Percentiles rank a stretch among this genome's conserved stretches.
Evolutionary conservation across 2,329 filamentous ascomycete species (phyloP).

Genomic region (Thermoascus crustaceus): DNA sequence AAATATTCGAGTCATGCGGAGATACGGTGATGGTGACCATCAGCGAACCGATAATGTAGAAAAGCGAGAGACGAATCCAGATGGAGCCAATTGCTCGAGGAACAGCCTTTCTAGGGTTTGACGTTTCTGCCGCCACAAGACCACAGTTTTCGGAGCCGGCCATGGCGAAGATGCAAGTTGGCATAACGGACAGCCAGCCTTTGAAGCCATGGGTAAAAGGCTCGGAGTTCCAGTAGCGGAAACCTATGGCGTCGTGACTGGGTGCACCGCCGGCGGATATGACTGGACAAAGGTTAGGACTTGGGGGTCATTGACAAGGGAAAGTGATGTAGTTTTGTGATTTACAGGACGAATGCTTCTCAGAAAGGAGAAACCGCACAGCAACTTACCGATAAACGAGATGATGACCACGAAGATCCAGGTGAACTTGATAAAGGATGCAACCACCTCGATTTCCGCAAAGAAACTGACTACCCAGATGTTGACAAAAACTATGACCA

Average conservation of each 20-base stretch:
- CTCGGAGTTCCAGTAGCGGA: slow-evolving; percentile 38
- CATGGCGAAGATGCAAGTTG: slow-evolving; percentile 32
- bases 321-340: too few species aligned
- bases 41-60: slow-evolving; percentile 39
- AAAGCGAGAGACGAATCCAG: slow-evolving; percentile 39
- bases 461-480: slow-evolving; percentile 38
- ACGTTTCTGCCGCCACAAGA: slow-evolving; percentile 38
- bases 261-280: slow-evolving; percentile 40
- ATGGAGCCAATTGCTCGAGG: slow-evolving; percentile 40
- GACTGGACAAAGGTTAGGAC: slow-evolving; percentile 26
- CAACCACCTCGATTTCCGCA: slow-evolving; percentile 40
- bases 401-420: slow-evolving; percentile 45
- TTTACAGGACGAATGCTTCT: too few species aligned
- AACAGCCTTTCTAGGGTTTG: slow-evolving; percentile 36
- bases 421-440: slow-evolving; percentile 39
- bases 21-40: slow-evolving; percentile 39
- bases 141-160: slow-evolving; percentile 38
- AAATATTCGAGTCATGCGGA: slow-evolving; percentile 34
- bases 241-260: slow-evolving; percentile 31
- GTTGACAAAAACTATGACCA: slow-evolving; percentile 38
- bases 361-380: too few species aligned
- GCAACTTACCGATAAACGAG: slow-evolving; percentile 27
- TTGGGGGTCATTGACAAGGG: neutral
- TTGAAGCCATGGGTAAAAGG: slow-evolving; percentile 41
- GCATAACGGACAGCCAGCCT: slow-evolving; percentile 31